Evolutionary conservation across 2,329 filamentous ascomycete species (phyloP), one percentile per base, ranked within the genome.

Genomic region (Colletotrichum lindemuthianum): DNA sequence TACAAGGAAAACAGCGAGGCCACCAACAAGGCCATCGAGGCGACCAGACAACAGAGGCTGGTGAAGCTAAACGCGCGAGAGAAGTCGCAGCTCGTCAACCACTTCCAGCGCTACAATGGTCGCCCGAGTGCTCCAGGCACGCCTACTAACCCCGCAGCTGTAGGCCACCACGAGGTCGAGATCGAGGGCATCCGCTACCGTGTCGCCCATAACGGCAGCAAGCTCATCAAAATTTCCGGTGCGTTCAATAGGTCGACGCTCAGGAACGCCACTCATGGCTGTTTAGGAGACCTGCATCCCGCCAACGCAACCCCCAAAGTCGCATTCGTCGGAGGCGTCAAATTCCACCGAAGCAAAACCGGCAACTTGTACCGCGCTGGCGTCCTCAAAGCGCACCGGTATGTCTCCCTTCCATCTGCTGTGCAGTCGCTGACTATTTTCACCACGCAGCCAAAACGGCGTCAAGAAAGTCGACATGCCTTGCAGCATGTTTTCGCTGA

Each of bases 341-440:
- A 86, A 68, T 97, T 97, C 74, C 85, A 92, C 71, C 87, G 93
- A 69, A 97, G 92, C 77, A 96, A 95, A 75, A 91, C 90, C 70
- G 93, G 93, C 67, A 97, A 97, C 70, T 85, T 97, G 33, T 90
- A 94, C 72, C 90, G 92, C 59, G 86, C 91, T 72, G 89, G 91
- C 68, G 84, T 93, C 60, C 86, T 95, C 65, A 89, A 90, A 74
- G 88, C 89, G 67, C 90, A 92, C 76, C 89, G 87, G 92, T 95
- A 87, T 78, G 88, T 84, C 54, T 36, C 63, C 59, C 69, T 64
- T 56, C 50, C 64, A 41, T 24, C 8, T 51, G 54, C 32, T 61
- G 60, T 63, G 65, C 71, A 73, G 51, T 70, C 69, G 72, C 83
- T 87, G 74, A 81, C 75, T 67, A 48, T 12, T 4, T n/a, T 64